Evolutionary conservation across 495 filamentous ascomycete species (phyloP).

Genomic region (Penicillium silybi): DNA sequence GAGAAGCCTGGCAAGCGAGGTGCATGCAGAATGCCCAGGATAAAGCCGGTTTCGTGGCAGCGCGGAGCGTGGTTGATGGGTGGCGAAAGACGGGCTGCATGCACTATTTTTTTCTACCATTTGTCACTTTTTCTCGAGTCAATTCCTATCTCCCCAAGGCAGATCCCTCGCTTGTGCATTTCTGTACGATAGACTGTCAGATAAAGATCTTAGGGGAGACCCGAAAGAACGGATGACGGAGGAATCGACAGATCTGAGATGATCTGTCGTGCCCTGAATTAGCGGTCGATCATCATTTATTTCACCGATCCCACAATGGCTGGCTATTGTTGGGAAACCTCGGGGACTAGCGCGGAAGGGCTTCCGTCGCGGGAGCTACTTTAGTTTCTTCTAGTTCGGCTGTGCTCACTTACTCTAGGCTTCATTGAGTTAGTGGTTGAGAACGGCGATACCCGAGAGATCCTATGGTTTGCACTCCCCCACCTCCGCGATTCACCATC

Average conservation of each 20-base stretch:
- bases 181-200: neutral
- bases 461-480: neutral
- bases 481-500: neutral
- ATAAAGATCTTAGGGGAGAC: neutral
- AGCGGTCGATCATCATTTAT: neutral
- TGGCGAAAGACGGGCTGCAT: slow-evolving; percentile 9
- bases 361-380: neutral
- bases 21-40: slow-evolving; percentile 10
- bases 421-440: too few relatives aligned
- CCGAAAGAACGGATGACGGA: neutral
- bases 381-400: neutral
- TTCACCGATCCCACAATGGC: neutral
- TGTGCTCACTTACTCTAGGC: too few relatives aligned
- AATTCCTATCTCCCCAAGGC: neutral
- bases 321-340: neutral
- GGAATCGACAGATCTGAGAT: slow-evolving; percentile 4
- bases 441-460: neutral
- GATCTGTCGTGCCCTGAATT: neutral
- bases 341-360: too few relatives aligned
- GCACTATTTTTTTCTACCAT: slow-evolving; percentile 1
- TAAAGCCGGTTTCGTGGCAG: slow-evolving; percentile 1
- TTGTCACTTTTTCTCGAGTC: neutral
- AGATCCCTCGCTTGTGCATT: neutral
- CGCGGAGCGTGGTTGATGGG: slow-evolving; percentile 12
- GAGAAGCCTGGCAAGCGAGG: slow-evolving; percentile 1